Evolutionary conservation across 305 asterid genomes (phyloP).

Genomic region (Rubia tinctorum): DNA sequence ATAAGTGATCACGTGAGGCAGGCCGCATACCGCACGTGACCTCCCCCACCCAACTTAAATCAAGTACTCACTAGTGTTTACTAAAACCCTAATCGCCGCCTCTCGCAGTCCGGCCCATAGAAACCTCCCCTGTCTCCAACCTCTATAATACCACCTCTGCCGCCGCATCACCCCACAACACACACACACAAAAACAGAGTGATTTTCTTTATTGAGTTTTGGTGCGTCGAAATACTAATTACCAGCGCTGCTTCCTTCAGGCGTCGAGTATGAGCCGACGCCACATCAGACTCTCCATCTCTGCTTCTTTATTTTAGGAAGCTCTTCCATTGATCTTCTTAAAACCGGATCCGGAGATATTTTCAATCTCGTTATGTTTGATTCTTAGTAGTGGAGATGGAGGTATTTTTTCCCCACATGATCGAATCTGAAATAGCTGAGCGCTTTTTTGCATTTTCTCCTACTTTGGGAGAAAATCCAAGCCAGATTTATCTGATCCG

Average conservation of each 20-base stretch:
- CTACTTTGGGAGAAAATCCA: slow-evolving; percentile 42
- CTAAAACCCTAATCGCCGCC: slow-evolving; percentile 4
- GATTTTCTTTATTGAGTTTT: background rate
- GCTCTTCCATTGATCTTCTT: slow-evolving; percentile 12
- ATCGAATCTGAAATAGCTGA: slow-evolving; percentile 79
- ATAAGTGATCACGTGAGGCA: background rate
- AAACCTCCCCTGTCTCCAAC: background rate
- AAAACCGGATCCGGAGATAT: slow-evolving; percentile 28
- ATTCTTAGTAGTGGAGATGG: slow-evolving; percentile 32
- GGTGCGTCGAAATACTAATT: slow-evolving; percentile 43
- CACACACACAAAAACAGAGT: background rate
- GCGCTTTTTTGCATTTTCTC: slow-evolving; percentile 38
- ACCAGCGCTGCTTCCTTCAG: slow-evolving; percentile 27
- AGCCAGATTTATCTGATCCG: slow-evolving; percentile 71
- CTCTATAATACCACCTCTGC: slow-evolving; percentile 4
- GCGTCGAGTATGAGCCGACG: slow-evolving; percentile 47
- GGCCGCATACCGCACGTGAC: background rate
- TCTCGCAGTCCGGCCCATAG: background rate
- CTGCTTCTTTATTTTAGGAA: slow-evolving; percentile 10
- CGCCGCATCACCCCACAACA: background rate
- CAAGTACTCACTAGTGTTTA: background rate
- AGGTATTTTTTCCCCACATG: slow-evolving; percentile 75
- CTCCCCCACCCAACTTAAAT: background rate
- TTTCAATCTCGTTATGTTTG: background rate
- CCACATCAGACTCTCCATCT: slow-evolving; percentile 17